Percentiles rank a stretch among this genome's conserved stretches.
Conservation (phyloP, 2,329 filamentous ascomycete genomes). For the Decorospora gaudefroyi region DNA sequence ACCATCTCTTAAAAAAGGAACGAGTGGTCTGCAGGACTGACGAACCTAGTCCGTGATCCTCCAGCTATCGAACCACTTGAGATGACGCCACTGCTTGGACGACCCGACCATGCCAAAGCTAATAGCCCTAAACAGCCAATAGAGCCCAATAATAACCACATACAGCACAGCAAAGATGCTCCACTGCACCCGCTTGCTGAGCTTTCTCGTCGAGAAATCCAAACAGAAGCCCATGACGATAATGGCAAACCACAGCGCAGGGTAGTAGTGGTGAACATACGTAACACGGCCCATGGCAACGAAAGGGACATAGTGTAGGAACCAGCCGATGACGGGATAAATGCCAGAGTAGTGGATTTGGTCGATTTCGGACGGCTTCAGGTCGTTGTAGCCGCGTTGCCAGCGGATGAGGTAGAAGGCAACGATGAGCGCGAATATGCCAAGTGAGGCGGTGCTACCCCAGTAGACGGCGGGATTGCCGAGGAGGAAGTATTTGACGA, state of each 20-base stretch:
- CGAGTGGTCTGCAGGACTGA: background rate
- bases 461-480: slow-evolving; percentile 97
- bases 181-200: slow-evolving; percentile 67
- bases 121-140: slow-evolving; percentile 88
- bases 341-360: slow-evolving; percentile 92
- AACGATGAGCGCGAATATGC: slow-evolving; percentile 71
- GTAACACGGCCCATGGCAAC: slow-evolving; percentile 98
- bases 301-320: slow-evolving; percentile 95
- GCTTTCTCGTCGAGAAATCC: slow-evolving; percentile 77
- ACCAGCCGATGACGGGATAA: slow-evolving; percentile 92
- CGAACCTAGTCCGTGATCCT: slow-evolving; percentile 69
- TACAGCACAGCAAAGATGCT: slow-evolving; percentile 77
- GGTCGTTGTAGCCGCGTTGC: slow-evolving; percentile 91
- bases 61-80: slow-evolving; percentile 94
- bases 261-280: slow-evolving; percentile 99
- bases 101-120: slow-evolving; percentile 93
- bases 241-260: slow-evolving; percentile 96
- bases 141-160: slow-evolving; percentile 73
- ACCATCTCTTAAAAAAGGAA: background rate
- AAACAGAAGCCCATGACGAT: slow-evolving; percentile 83
- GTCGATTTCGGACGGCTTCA: slow-evolving; percentile 79
- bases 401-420: slow-evolving; percentile 88
- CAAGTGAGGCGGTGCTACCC: slow-evolving; percentile 82
- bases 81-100: slow-evolving; percentile 81
- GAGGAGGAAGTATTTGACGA: slow-evolving; percentile 97